Base-by-base conservation (phyloP, 805 yeast genomes). In the Pichia scutulata region DNA sequence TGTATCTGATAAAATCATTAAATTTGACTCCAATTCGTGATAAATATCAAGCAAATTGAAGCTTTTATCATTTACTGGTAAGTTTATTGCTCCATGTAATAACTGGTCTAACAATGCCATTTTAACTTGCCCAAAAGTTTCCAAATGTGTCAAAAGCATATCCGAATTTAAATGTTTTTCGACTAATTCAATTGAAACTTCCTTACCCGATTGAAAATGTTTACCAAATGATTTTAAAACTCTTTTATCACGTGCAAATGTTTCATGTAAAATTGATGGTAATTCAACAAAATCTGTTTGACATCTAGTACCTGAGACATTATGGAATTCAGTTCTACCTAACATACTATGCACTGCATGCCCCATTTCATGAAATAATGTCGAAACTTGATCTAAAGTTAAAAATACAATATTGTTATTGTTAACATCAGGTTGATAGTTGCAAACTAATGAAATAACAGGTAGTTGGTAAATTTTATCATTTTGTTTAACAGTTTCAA, bases 321-420 rank as follows among this genome's bases (percentile, higher is more conserved):
- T 93, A 64, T 93, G 99, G 47, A 92, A 69, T 41, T 83, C 75
- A 0, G 99, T 93, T 54, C 92, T 76, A 0, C 98, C 99, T 21
- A 93, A 70, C 96, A 93, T 92, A 3, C 97, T 88, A 65, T 93
- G 99, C 80, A 93, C 86, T 1, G 98, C 98, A 67, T 93, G 99
- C 0, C 99, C 99, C 96, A 93, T 89, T 68, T 93, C 99, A 67
- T 93, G 99, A 70, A 93, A 93, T 19, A 93, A 70, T 0, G 99
- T 93, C 59, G 92, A 96, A 21, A 92, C 89, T 60, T 93, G 98
- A 51, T 75, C 78, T 51, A 87, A 72, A 13, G 83, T 73, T 39
- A 92, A 67, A 19, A 86, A 69, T 28, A 90, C 82, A 22, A 52
- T 9, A 9, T 46, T 49, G 1, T 60, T 59, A 18, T 23, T 26